phyloP scores from a whole-genome alignment of 768 basidiomycete species.

The Lactarius hengduanensis region DNA sequence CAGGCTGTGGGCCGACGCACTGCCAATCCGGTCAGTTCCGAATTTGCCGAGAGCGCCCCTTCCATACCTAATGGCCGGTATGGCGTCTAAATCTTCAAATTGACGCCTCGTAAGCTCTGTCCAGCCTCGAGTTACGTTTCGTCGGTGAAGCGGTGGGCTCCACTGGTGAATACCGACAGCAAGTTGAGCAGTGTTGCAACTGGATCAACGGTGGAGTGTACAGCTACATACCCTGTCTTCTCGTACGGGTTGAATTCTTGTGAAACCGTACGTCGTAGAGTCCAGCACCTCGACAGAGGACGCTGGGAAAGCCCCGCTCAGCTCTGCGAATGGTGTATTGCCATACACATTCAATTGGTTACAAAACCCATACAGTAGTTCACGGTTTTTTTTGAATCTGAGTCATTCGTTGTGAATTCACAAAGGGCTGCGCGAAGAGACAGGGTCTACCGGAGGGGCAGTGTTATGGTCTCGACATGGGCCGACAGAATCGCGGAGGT shows the following conservation, averaged over 20 bases:
- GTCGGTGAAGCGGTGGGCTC: slow-evolving; percentile 39
- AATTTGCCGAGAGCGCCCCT: neutral
- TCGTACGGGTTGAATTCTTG: slow-evolving; percentile 31
- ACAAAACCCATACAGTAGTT: slow-evolving; percentile 44
- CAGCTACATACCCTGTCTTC: slow-evolving; percentile 16
- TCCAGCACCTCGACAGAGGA: slow-evolving; percentile 33
- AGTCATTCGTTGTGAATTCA: neutral
- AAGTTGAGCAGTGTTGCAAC: slow-evolving; percentile 4
- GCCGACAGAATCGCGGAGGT: slow-evolving; percentile 39
- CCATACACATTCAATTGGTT: slow-evolving; percentile 54
- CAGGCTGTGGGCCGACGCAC: slow-evolving; percentile 35
- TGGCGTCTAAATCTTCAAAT: slow-evolving; percentile 44
- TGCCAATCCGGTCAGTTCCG: neutral
- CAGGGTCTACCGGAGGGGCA: slow-evolving; percentile 35
- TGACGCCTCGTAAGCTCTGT: slow-evolving; percentile 37
- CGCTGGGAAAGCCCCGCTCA: slow-evolving; percentile 56
- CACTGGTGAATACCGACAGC: slow-evolving; percentile 13
- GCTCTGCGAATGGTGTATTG: slow-evolving; percentile 51
- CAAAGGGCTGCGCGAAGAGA: neutral
- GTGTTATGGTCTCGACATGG: slow-evolving; percentile 40
- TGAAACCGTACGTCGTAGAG: slow-evolving; percentile 42
- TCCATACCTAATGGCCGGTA: slow-evolving; percentile 42
- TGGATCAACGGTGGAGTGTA: neutral
- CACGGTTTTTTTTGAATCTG: slow-evolving; percentile 39
- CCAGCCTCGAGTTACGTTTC: slow-evolving; percentile 63